Evolutionary conservation across 2,329 filamentous ascomycete genomes (phyloP).

Genomic region (Spiromastix sp.): DNA sequence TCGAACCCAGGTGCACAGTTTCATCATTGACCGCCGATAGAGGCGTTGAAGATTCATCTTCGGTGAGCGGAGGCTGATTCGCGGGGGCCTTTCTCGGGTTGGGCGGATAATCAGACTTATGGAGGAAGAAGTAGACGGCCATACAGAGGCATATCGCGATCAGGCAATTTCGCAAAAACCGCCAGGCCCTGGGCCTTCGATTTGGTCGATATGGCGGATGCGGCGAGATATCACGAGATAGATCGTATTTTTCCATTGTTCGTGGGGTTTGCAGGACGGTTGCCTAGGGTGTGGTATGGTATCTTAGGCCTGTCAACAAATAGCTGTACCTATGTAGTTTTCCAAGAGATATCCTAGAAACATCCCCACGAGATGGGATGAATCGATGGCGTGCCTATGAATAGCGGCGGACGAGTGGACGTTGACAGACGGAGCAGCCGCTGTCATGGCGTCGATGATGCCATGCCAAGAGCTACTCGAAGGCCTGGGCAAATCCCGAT

Average conservation of each 20-base stretch:
- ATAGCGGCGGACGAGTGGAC: no score
- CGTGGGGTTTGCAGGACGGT: not conserved
- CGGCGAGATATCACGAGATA: not conserved
- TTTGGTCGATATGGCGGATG: not conserved
- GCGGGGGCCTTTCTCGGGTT: not conserved
- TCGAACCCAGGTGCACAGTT: not conserved
- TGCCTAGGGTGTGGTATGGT: not conserved
- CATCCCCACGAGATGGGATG: no score
- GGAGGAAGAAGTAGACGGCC: conserved; percentile 6
- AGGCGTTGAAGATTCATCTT: not conserved
- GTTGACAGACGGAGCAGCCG: no score
- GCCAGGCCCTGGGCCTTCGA: conserved; percentile 1
- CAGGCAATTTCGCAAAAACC: conserved; percentile 9
- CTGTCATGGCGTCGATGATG: no score
- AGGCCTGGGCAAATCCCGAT: no score
- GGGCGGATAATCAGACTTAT: conserved; percentile 1
- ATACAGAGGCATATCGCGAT: conserved; percentile 10
- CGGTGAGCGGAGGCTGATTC: not conserved
- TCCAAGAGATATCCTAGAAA: no score
- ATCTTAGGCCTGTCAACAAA: no score
- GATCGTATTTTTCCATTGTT: conserved; percentile 1
- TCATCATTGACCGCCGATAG: conserved; percentile 4
- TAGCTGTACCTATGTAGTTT: no score
- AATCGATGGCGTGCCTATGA: no score
- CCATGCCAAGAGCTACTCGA: no score